Base-by-base conservation (phyloP, 352 stramenopile genomes). In the Pythium vanterpoolii region DNA sequence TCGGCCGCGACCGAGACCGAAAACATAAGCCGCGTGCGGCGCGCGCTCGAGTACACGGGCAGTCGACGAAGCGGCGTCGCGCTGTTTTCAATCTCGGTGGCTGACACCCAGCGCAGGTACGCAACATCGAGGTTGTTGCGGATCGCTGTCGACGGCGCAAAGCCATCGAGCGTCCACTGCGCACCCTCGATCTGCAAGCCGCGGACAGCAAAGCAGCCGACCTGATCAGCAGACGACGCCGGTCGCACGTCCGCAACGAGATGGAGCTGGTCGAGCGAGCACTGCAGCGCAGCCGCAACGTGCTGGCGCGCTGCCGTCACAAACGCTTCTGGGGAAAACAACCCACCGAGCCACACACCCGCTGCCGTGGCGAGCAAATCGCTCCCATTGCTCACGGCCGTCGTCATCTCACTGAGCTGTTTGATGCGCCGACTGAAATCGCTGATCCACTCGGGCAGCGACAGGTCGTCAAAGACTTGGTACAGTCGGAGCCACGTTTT, bases 261-360 rank as follows among this genome's bases (percentile, higher is more conserved):
- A 40, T 80, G 75, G 21, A 98, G 68, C 51, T 96, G 84, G 43
- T 98, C 91, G 27, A 98, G 72, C 23, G 90, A 95, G 60, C 90
- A 97, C 10, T 72, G 61, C 42, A 87, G 73, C 27, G 77, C 62
- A 0, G 87, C 74, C 4, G 94, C 93, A 36, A 93, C 89, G 28
- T 86, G 84, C 77, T 98, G 94, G 4, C 94, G 77, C 5, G 82
- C 95, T 5, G 93, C 92, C 5, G 90, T 98, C 40, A 98, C 76
- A 39, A 98, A 97, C 34, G 90, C 90, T 55, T 98, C 93, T 7
- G 94, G 90, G 8, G 83, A 96, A 60, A 98, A 97, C 34, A 98
- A 74, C 0, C 90, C 89, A n/a, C 93, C 93, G 21, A 98, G 69
- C 90, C 93, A 97, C 44, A 97, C 80, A 21, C 82, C 77, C 23